Evolutionary conservation across 2,329 filamentous ascomycete genomes (phyloP).

Genomic region (Aspergillus flavus): DNA sequence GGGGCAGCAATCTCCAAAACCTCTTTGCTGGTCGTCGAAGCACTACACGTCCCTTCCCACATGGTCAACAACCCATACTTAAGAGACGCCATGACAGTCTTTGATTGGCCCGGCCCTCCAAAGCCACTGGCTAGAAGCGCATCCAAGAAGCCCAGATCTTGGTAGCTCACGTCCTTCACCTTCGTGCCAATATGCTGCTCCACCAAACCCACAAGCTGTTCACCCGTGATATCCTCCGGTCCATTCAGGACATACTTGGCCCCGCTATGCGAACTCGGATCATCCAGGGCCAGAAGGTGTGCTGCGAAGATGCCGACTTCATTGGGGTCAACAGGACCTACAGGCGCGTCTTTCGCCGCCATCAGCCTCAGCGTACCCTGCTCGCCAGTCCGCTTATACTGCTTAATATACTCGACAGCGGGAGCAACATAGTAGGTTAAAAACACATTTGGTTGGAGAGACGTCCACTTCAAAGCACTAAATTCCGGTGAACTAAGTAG

Average conservation of each 20-base stretch:
- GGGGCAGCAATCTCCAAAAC: too few species aligned
- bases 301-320: conserved; percentile 43
- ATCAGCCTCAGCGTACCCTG: conserved; percentile 32
- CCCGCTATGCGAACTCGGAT: conserved; percentile 32
- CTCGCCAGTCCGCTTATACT: conserved; percentile 37
- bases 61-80: too few species aligned
- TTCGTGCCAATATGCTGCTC: conserved; percentile 35
- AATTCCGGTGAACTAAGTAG: conserved; percentile 43
- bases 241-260: conserved; percentile 46
- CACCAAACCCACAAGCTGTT: conserved; percentile 36
- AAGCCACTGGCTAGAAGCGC: too few species aligned
- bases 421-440: conserved; percentile 22
- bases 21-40: too few species aligned
- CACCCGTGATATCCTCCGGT: conserved; percentile 43
- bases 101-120: too few species aligned
- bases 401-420: conserved; percentile 35
- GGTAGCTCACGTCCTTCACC: conserved; percentile 34
- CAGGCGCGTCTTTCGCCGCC: conserved; percentile 30
- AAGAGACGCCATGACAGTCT: too few species aligned
- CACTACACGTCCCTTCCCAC: too few species aligned
- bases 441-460: conserved; percentile 45
- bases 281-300: conserved; percentile 33
- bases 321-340: conserved; percentile 34
- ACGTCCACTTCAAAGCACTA: conserved; percentile 40
- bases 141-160: conserved; percentile 22